A percentile compares a stretch with the other conserved stretches of the same genome.
phyloP scores from a whole-genome alignment of 1,284 basidiomycete species.

The Leccinum huronense region DNA sequence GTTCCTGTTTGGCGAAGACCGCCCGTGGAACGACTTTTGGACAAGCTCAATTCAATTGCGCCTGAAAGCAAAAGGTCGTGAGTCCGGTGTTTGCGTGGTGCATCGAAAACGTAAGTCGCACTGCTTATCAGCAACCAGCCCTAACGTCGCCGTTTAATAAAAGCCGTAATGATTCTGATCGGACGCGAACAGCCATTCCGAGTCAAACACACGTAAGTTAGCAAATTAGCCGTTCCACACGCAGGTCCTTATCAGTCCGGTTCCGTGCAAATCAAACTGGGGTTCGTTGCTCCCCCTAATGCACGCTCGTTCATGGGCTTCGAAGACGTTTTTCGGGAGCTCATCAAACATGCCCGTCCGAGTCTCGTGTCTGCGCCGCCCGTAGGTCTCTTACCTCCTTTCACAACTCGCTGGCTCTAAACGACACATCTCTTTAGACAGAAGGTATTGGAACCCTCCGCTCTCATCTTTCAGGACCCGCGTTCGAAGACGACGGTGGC shows the following conservation, averaged over 20 bases:
- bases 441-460: conserved; percentile 88
- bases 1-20: too few species aligned
- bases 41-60: too few species aligned
- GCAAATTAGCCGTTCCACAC: too few species aligned
- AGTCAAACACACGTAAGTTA: too few species aligned
- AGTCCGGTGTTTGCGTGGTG: too few species aligned
- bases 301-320: conserved; percentile 42
- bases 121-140: too few species aligned
- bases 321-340: conserved; percentile 59
- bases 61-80: too few species aligned
- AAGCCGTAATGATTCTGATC: too few species aligned
- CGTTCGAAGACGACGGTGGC: conserved; percentile 77
- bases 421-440: conserved; percentile 52
- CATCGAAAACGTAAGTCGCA: too few species aligned
- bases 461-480: conserved; percentile 56
- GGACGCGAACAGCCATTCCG: too few species aligned
- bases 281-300: conserved; percentile 61
- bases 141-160: too few species aligned
- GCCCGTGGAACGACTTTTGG: too few species aligned
- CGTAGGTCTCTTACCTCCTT: conserved; percentile 40
- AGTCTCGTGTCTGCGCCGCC: conserved; percentile 40
- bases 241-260: conserved; percentile 40
- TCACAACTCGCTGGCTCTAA: neutral
- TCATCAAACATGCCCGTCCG: conserved; percentile 62
- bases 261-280: conserved; percentile 70